Evolutionary conservation across 805 yeast species (phyloP).

Genomic region (Schizosaccharomyces osmophilus): DNA sequence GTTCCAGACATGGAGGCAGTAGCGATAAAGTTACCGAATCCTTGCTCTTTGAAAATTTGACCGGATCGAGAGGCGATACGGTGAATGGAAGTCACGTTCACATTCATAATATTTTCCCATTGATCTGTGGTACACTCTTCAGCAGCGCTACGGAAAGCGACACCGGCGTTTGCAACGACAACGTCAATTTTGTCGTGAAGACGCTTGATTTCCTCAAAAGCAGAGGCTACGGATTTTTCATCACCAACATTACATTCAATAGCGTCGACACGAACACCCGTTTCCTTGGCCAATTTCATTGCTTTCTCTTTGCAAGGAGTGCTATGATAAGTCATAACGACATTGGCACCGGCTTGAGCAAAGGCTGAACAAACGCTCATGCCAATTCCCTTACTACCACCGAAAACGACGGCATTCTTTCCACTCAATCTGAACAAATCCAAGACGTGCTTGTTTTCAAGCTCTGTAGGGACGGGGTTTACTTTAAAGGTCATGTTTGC

Average conservation of each 20-base stretch:
- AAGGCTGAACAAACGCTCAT: conserved; percentile 57
- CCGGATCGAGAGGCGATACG: conserved; percentile 43
- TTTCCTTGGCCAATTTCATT: conserved; percentile 27
- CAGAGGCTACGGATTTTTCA: conserved; percentile 27
- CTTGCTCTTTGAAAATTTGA: conserved; percentile 45
- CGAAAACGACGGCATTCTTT: conserved; percentile 60
- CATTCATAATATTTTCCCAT: conserved; percentile 39
- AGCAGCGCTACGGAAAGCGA: conserved; percentile 44
- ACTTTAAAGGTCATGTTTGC: background rate
- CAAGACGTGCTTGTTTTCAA: conserved; percentile 16
- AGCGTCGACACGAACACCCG: conserved; percentile 38
- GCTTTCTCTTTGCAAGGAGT: conserved; percentile 32
- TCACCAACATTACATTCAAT: conserved; percentile 36
- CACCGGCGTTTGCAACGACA: conserved; percentile 72
- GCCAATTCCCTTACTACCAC: conserved; percentile 68
- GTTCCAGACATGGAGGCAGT: conserved; percentile 82
- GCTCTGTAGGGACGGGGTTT: background rate
- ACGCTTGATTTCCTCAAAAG: conserved; percentile 41
- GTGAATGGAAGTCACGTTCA: conserved; percentile 42
- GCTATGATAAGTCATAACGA: conserved; percentile 17
- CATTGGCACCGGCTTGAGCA: conserved; percentile 57
- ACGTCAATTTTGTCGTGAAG: conserved; percentile 21
- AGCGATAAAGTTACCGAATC: conserved; percentile 49
- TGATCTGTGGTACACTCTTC: conserved; percentile 41
- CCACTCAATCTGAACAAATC: conserved; percentile 61